Conservation (phyloP, 371 early-diverging fungal species). For the Mucor lusitanicus region DNA sequence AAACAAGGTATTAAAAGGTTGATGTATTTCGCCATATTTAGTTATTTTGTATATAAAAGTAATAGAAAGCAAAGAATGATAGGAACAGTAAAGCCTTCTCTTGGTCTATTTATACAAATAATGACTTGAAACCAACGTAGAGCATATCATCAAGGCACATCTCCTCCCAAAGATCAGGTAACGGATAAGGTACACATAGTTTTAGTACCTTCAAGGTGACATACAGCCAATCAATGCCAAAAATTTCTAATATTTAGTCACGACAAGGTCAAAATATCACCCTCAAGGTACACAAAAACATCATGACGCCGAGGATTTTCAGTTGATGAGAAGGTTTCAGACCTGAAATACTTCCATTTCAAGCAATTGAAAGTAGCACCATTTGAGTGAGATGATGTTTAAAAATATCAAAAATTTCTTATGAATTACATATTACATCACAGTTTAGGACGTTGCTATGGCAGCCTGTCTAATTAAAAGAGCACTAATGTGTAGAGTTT, state of each 20-base stretch:
- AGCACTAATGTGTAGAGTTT: too few relatives aligned
- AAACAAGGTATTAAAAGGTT: background rate
- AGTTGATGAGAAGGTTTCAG: background rate
- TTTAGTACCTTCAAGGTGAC: background rate
- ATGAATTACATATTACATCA: background rate
- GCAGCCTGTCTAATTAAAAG: too few relatives aligned
- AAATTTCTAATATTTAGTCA: conserved; percentile 18
- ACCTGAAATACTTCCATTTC: background rate
- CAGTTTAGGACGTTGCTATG: too few relatives aligned
- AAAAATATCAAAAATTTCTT: background rate
- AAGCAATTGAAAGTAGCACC: background rate
- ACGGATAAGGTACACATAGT: conserved; percentile 7
- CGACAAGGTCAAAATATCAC: background rate
- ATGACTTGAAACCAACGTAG: too few relatives aligned
- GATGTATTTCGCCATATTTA: background rate
- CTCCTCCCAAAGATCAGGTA: background rate
- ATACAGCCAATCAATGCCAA: conserved; percentile 14
- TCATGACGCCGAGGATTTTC: background rate
- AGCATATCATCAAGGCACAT: too few relatives aligned
- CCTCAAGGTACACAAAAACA: background rate
- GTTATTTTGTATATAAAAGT: background rate
- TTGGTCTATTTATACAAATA: conserved; percentile 11
- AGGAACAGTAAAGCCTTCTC: background rate
- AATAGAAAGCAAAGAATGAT: background rate
- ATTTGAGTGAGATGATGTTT: background rate